A percentile compares a stretch with the other conserved stretches of the same genome.
phyloP scores from a whole-genome alignment of 805 yeast genomes.

The Lachancea fermentati region DNA sequence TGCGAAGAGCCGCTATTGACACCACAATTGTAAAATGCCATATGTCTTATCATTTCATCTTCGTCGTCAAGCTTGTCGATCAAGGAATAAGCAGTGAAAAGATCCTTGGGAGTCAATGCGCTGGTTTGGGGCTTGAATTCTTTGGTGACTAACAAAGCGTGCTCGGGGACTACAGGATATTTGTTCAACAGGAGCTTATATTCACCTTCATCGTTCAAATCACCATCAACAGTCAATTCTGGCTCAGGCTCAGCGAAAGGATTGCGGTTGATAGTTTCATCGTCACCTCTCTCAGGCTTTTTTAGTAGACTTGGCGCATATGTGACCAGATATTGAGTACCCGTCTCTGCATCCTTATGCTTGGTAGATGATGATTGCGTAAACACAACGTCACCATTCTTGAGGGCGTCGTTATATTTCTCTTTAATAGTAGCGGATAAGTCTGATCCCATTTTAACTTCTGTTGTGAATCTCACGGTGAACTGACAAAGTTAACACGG shows the following conservation, averaged over 20 bases:
- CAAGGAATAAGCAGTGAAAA: conserved; percentile 51
- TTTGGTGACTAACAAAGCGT: conserved; percentile 72
- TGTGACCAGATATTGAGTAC: conserved; percentile 31
- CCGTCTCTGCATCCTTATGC: conserved; percentile 27
- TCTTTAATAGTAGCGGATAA: conserved; percentile 33
- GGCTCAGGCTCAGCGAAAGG: conserved; percentile 84
- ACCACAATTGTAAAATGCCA: conserved; percentile 89
- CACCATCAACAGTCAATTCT: conserved; percentile 54
- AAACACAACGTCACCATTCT: conserved; percentile 42
- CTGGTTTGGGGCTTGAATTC: conserved; percentile 65
- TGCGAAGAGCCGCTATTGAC: conserved; percentile 90
- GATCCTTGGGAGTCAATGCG: conserved; percentile 67
- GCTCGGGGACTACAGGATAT: conserved; percentile 77
- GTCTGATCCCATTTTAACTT: conserved; percentile 29
- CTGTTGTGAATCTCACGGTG: background rate
- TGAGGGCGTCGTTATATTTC: conserved; percentile 46
- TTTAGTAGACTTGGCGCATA: conserved; percentile 30
- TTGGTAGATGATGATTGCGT: conserved; percentile 40
- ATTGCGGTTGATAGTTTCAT: conserved; percentile 36
- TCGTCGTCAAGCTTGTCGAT: conserved; percentile 43
- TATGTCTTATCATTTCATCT: conserved; percentile 43
- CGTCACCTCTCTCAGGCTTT: conserved; percentile 37
- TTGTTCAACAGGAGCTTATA: conserved; percentile 75
- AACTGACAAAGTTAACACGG: background rate
- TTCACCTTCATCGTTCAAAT: conserved; percentile 40